Percentiles rank a stretch among this genome's conserved stretches.
phyloP scores from a whole-genome alignment of 768 basidiomycete species.

The Hygrophoropsis aurantiaca region DNA sequence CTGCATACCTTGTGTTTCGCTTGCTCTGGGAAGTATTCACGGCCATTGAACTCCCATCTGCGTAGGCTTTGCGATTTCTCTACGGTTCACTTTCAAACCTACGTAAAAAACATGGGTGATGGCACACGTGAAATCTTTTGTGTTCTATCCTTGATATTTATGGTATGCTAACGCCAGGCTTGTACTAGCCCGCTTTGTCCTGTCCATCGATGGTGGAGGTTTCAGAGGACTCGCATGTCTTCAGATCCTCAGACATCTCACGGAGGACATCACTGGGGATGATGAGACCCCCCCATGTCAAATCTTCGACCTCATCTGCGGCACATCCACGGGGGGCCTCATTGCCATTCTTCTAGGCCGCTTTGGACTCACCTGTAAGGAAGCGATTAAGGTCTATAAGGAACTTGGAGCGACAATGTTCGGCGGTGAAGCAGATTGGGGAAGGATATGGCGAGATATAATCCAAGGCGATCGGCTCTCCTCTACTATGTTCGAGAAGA shows the following conservation, averaged over 20 bases:
- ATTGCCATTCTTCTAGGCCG: constrained; percentile 5
- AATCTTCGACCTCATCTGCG: constrained; percentile 6
- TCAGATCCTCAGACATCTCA: background rate
- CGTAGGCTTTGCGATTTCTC: no score
- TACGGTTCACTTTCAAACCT: no score
- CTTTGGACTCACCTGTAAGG: background rate
- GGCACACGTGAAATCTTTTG: no score
- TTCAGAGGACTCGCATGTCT: background rate
- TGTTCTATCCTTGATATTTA: no score
- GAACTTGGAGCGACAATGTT: background rate
- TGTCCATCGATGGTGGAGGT: constrained; percentile 1
- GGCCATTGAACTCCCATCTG: no score
- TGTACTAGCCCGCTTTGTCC: no score
- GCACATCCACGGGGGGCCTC: background rate
- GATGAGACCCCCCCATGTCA: constrained; percentile 1
- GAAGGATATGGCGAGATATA: background rate
- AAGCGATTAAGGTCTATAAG: constrained; percentile 2
- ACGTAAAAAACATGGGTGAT: no score
- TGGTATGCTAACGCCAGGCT: no score
- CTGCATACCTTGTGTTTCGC: no score
- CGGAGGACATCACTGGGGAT: background rate
- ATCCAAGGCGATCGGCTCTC: no score
- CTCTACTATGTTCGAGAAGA: no score
- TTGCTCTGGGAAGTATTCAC: no score
- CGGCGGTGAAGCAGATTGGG: background rate